Evolutionary conservation across 2,329 filamentous ascomycete species (phyloP).

Genomic region (Byssochlamys sp.): DNA sequence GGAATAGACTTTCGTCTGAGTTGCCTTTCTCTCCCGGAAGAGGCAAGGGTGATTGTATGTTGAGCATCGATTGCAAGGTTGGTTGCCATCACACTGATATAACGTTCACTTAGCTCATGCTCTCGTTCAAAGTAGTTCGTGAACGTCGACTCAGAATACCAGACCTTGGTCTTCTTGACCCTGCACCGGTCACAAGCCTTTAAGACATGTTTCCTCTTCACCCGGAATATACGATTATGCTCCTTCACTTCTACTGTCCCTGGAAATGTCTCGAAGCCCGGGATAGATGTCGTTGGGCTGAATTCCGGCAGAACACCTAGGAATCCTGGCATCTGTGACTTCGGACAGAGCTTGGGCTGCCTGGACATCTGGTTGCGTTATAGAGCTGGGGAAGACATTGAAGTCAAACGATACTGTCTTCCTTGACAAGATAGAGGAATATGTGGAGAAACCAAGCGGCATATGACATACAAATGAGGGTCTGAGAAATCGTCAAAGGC

Average conservation of each 20-base stretch:
- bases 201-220: constrained; percentile 36
- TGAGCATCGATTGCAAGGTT: constrained; percentile 36
- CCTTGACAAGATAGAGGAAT: background rate
- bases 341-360: constrained; percentile 31
- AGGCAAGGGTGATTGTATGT: constrained; percentile 36
- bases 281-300: constrained; percentile 20
- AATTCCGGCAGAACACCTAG: constrained; percentile 27
- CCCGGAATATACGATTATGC: constrained; percentile 32
- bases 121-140: constrained; percentile 1
- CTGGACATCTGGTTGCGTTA: constrained; percentile 30
- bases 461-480: background rate
- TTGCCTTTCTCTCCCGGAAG: constrained; percentile 36
- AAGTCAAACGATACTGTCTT: background rate
- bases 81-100: constrained; percentile 36
- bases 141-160: constrained; percentile 7
- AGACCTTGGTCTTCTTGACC: constrained; percentile 38
- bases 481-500: background rate
- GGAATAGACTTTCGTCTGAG: constrained; percentile 36
- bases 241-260: constrained; percentile 24
- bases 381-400: background rate
- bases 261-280: constrained; percentile 21
- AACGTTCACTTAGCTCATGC: background rate
- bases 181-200: constrained; percentile 39
- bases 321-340: constrained; percentile 26
- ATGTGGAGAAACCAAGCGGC: background rate